Conservation (phyloP, 768 basidiomycete genomes). For the Lepiota venenata region DNA sequence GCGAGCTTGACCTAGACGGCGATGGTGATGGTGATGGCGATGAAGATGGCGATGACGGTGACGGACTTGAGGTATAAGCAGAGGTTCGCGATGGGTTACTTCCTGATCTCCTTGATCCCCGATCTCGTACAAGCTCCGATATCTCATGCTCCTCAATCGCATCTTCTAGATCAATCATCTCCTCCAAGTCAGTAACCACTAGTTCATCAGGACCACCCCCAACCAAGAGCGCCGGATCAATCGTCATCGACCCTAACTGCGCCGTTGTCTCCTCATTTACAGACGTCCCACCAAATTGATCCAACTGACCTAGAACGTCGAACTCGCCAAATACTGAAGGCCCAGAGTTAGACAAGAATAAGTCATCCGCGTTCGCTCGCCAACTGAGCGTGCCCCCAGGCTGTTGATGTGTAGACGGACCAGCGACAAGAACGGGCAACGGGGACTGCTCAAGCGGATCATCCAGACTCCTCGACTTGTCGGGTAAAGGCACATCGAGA, state of each 20-base stretch:
- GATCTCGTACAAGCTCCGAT: too few relatives aligned
- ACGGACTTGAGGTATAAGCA: neutral
- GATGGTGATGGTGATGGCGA: neutral
- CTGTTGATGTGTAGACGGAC: neutral
- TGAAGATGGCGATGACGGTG: too few relatives aligned
- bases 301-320: neutral
- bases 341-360: neutral
- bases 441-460: neutral
- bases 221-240: slow-evolving; percentile 4
- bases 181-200: neutral
- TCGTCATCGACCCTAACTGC: neutral
- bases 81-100: neutral
- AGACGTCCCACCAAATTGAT: neutral
- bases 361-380: neutral
- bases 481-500: neutral
- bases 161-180: neutral
- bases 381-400: neutral
- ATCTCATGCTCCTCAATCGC: too few relatives aligned
- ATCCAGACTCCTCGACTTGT: neutral
- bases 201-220: neutral
- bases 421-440: neutral
- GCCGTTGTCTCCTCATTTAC: neutral
- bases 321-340: neutral
- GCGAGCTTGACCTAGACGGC: neutral
- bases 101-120: neutral